phyloP scores from a whole-genome alignment of 352 stramenopile species.

The Globisporangium nagaii region DNA sequence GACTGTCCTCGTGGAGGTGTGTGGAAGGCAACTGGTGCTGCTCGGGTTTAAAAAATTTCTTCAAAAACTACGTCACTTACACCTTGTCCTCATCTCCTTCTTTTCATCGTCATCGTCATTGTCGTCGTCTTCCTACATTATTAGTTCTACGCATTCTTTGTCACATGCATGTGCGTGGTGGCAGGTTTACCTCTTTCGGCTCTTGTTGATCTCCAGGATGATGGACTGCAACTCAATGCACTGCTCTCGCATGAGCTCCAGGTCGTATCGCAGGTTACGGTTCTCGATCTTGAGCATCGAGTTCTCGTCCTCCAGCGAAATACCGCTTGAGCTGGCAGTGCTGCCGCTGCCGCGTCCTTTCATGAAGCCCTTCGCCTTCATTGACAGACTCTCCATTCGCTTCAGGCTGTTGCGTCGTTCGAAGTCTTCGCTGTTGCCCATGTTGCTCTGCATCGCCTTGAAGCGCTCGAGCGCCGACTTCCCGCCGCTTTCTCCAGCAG shows the following conservation, averaged over 20 bases:
- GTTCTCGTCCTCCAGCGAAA: slow-evolving; percentile 80
- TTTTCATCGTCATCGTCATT: neutral
- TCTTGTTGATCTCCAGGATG: slow-evolving; percentile 89
- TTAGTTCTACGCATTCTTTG: slow-evolving; percentile 4
- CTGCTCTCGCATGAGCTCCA: slow-evolving; percentile 86
- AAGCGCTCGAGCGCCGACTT: slow-evolving; percentile 60
- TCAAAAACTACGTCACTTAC: slow-evolving; percentile 1
- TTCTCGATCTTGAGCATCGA: slow-evolving; percentile 86
- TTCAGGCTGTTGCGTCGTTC: slow-evolving; percentile 50
- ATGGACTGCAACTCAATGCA: slow-evolving; percentile 85
- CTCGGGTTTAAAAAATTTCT: neutral
- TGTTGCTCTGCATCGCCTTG: slow-evolving; percentile 52
- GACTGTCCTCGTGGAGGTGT: too few species aligned
- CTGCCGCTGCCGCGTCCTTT: slow-evolving; percentile 49
- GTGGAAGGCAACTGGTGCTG: too few species aligned
- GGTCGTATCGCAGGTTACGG: slow-evolving; percentile 83
- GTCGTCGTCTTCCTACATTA: slow-evolving; percentile 1
- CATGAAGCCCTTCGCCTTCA: slow-evolving; percentile 67
- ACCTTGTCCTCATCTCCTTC: neutral
- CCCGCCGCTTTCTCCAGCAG: slow-evolving; percentile 17
- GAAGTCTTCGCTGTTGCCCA: slow-evolving; percentile 16
- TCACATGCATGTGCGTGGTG: neutral
- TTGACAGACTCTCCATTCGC: slow-evolving; percentile 69
- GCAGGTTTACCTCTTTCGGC: slow-evolving; percentile 62
- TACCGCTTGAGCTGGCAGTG: slow-evolving; percentile 55